phyloP scores from a whole-genome alignment of 73 alveolate species.

The Blepharisma stoltei region DNA sequence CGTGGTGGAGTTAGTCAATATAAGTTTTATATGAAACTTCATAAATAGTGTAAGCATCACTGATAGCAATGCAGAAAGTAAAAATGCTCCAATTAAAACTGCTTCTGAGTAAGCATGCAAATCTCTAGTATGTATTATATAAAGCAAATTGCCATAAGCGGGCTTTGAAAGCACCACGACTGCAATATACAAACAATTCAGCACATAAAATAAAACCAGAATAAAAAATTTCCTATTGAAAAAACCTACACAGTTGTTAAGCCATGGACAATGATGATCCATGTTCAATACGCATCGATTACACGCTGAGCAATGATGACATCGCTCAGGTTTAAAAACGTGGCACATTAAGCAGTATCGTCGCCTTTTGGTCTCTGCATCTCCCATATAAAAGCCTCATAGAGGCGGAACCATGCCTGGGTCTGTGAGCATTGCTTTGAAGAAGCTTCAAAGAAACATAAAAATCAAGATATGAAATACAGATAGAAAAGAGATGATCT shows the following conservation, averaged over 20 bases:
- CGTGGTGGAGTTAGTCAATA: conserved; percentile 48
- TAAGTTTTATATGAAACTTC: conserved; percentile 38
- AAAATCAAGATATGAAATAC: conserved; percentile 35
- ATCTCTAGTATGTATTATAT: neutral
- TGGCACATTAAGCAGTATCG: conserved; percentile 92
- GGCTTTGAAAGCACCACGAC: conserved; percentile 32
- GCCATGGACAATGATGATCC: conserved; percentile 99
- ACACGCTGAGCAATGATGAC: conserved; percentile 97
- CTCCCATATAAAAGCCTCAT: conserved; percentile 94
- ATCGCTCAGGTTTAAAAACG: conserved; percentile 92
- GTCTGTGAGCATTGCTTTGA: conserved; percentile 85
- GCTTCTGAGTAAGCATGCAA: neutral
- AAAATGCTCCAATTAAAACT: neutral
- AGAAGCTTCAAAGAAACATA: conserved; percentile 83
- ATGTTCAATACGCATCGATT: conserved; percentile 93
- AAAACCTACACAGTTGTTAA: conserved; percentile 92
- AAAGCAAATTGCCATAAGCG: neutral
- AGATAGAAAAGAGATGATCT: neutral
- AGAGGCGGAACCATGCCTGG: conserved; percentile 96
- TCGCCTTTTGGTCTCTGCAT: conserved; percentile 79
- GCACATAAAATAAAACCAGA: conserved; percentile 75
- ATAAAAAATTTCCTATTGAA: conserved; percentile 88
- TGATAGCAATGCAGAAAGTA: neutral
- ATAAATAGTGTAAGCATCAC: conserved; percentile 39
- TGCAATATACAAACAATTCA: conserved; percentile 46